Evolutionary conservation across 179 eudicot species (phyloP), one percentile per base, ranked within the genome.

Genomic region (Patellifolia procumbens): DNA sequence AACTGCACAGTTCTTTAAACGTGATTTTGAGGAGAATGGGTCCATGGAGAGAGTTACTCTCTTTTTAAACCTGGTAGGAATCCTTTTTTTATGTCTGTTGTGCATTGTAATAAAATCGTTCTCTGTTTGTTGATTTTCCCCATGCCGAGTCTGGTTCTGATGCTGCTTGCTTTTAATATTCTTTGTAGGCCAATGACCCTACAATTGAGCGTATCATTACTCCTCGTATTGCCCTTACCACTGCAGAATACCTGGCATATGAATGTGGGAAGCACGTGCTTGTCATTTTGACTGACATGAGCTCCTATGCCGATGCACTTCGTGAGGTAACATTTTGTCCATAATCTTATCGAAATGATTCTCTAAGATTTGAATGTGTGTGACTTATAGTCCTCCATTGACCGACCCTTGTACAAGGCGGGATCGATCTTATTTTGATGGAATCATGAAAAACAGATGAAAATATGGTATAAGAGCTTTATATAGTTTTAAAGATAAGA

Each of bases 211-310:
- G 99, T 76, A 96, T 96, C 68, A 96, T 96, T 82, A 96, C 99
- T 74, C 99, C 99, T 74, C 89, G 99, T 77, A 96, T 96, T 88
- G 99, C 99, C 70, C 86, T 96, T 73, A 96, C 99, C 7, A 96
- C 99, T 77, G 99, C 99, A 3, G 99, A 96, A 80, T 96, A 96
- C 81, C 67, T 93, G 72, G 99, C 98, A 22, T 96, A 96, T 87
- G 99, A 96, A 90, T 96, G 99, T 68, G 99, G 99, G 72, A 96
- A 96, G 87, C 99, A 96, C 71, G 99, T 96, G 73, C 98, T 96
- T 73, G 99, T 96, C 83, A 96, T 96, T 61, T 74, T 96, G 74
- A 93, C 99, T 74, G 99, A 96, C 78, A 96, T 96, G 99, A 96
- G 99, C 74, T 96, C 99, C 68, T 96, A 96, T 83, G 99, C 99